Evolutionary conservation across 2,329 filamentous ascomycete species (phyloP).

Genomic region (Hypoxylon sp.): DNA sequence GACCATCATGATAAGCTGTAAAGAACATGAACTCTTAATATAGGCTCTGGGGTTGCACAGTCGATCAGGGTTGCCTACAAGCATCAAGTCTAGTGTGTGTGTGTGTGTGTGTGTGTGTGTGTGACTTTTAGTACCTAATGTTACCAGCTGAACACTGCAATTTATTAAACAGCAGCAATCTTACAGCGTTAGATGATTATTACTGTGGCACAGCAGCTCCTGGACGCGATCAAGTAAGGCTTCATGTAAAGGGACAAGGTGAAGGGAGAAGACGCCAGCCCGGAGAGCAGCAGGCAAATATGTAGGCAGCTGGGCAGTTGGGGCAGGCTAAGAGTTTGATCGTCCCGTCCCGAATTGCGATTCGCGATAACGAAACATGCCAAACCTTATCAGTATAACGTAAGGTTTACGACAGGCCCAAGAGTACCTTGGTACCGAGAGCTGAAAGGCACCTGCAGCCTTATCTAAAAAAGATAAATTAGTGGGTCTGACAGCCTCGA

Average conservation of each 20-base stretch:
- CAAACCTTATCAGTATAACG: constrained; percentile 20
- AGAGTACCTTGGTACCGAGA: constrained; percentile 2
- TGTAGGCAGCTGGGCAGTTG: too few relatives aligned
- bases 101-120: too few relatives aligned
- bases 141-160: not conserved
- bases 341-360: constrained; percentile 26
- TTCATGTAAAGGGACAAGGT: constrained; percentile 14
- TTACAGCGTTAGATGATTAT: not conserved
- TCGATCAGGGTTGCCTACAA: constrained; percentile 1
- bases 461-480: constrained; percentile 34
- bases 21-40: constrained; percentile 8
- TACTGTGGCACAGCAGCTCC: constrained; percentile 4
- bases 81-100: not conserved
- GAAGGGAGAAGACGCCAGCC: constrained; percentile 4
- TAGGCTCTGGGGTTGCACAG: constrained; percentile 17
- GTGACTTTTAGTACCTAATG: not conserved
- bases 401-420: not conserved
- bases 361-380: constrained; percentile 23
- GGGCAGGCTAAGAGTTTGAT: constrained; percentile 8
- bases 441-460: constrained; percentile 28
- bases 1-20: constrained; percentile 18
- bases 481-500: constrained; percentile 32
- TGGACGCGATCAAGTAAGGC: not conserved
- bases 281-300: not conserved
- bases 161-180: constrained; percentile 10